Percentiles rank a stretch among this genome's conserved stretches.
phyloP scores from a whole-genome alignment of 192 early-diverging fungal species.

The Umbelopsis isabellina region DNA sequence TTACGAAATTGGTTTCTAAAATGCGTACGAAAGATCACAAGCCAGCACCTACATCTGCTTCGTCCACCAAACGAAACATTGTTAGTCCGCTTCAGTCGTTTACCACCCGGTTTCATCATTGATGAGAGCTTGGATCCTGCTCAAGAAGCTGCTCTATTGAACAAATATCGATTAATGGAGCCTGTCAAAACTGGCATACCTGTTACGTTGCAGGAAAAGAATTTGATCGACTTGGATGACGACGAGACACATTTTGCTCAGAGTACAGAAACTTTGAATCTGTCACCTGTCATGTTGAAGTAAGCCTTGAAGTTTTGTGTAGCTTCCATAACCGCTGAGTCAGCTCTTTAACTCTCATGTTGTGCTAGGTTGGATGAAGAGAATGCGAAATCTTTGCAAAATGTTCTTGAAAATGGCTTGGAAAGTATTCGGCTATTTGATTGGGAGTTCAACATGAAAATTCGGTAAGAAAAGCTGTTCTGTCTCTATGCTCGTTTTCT shows the following conservation, averaged over 20 bases:
- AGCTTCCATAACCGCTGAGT: background rate
- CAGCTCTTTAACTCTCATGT: background rate
- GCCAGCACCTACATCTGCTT: background rate
- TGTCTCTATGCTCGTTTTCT: background rate
- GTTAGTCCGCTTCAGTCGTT: constrained; percentile 9
- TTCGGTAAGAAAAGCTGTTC: background rate
- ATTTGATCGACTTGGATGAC: constrained; percentile 29
- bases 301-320: background rate
- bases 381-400: constrained; percentile 23
- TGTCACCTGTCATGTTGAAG: background rate
- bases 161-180: constrained; percentile 25
- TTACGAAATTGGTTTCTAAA: constrained; percentile 45
- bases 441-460: constrained; percentile 40
- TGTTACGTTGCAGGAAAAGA: constrained; percentile 6
- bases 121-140: background rate
- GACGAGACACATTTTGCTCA: background rate
- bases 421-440: constrained; percentile 40
- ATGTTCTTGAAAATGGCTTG: constrained; percentile 28
- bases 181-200: constrained; percentile 16
- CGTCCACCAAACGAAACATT: constrained; percentile 26
- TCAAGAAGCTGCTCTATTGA: background rate
- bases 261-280: background rate
- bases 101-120: constrained; percentile 19
- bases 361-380: constrained; percentile 15
- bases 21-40: background rate